A percentile compares a stretch with the other conserved stretches of the same genome.
phyloP scores from a whole-genome alignment of 2,329 filamentous ascomycete genomes.

The Plenodomus biglobosus region DNA sequence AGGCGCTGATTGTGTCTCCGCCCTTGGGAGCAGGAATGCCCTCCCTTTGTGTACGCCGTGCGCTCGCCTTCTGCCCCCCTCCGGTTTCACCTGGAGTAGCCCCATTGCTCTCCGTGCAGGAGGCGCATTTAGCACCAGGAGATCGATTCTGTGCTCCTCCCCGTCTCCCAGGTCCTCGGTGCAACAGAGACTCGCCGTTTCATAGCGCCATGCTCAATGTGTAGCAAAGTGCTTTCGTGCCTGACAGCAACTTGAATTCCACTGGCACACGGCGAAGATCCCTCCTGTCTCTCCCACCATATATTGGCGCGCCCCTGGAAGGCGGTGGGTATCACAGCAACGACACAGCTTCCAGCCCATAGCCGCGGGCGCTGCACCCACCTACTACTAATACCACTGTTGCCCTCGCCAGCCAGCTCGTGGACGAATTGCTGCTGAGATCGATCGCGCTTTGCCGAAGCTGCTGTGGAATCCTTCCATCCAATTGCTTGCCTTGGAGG shows the following conservation, averaged over 20 bases:
- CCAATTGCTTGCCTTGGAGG: slow-evolving; percentile 29
- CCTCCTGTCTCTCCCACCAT: slow-evolving; percentile 41
- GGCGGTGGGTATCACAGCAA: slow-evolving; percentile 42
- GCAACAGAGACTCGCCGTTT: slow-evolving; percentile 44
- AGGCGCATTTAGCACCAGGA: slow-evolving; percentile 42
- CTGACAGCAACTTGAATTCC: slow-evolving; percentile 41
- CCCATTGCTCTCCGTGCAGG: slow-evolving; percentile 44
- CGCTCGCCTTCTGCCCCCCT: slow-evolving; percentile 34
- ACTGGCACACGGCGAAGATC: slow-evolving; percentile 38
- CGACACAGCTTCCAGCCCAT: slow-evolving; percentile 41
- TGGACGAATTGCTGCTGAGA: slow-evolving; percentile 33
- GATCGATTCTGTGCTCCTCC: slow-evolving; percentile 34
- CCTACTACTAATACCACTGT: slow-evolving; percentile 43
- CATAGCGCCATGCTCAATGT: slow-evolving; percentile 40
- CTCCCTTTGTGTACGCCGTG: slow-evolving; percentile 43
- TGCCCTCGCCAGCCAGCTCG: slow-evolving; percentile 39
- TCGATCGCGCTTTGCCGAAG: slow-evolving; percentile 32
- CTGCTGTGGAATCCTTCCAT: slow-evolving; percentile 38
- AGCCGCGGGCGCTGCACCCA: slow-evolving; percentile 37
- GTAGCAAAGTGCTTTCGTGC: slow-evolving; percentile 45
- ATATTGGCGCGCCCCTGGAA: slow-evolving; percentile 46
- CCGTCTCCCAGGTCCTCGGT: slow-evolving; percentile 37
- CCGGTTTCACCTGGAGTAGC: slow-evolving; percentile 41
- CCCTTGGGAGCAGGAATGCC: slow-evolving; percentile 31
- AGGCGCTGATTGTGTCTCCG: slow-evolving; percentile 32